Evolutionary conservation across 2,329 filamentous ascomycete species (phyloP).

Genomic region (Boeremia lycopersici): DNA sequence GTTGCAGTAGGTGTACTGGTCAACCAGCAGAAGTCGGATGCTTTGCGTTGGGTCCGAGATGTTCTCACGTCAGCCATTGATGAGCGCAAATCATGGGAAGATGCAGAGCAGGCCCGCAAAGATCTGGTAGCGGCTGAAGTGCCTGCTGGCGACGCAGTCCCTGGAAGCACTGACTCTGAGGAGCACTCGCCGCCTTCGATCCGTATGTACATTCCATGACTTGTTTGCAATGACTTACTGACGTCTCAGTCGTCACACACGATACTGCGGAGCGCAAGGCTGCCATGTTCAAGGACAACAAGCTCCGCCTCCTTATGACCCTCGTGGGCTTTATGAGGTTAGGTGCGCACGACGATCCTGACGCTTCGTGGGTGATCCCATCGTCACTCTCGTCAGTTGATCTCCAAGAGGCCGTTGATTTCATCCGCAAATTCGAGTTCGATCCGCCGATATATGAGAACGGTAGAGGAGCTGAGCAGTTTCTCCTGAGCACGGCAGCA

Average conservation of each 20-base stretch:
- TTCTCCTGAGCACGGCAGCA: constrained; percentile 74
- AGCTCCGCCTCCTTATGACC: constrained; percentile 82
- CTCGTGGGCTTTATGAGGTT: constrained; percentile 72
- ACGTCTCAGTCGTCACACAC: constrained; percentile 51
- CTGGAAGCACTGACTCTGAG: constrained; percentile 46
- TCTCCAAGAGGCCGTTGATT: constrained; percentile 70
- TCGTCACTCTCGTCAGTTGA: constrained; percentile 66
- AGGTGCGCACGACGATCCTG: constrained; percentile 71
- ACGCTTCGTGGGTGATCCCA: constrained; percentile 80
- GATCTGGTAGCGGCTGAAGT: constrained; percentile 45
- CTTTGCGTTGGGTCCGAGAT: constrained; percentile 81
- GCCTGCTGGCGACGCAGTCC: constrained; percentile 25
- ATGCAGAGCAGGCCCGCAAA: constrained; percentile 67
- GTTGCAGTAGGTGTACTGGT: constrained; percentile 81
- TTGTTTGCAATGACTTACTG: constrained; percentile 29
- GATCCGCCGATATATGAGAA: constrained; percentile 79
- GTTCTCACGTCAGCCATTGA: constrained; percentile 70
- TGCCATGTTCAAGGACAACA: constrained; percentile 87
- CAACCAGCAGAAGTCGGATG: constrained; percentile 76
- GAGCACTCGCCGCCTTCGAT: constrained; percentile 53
- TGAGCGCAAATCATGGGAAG: constrained; percentile 79
- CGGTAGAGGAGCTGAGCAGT: constrained; percentile 73
- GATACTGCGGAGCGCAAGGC: constrained; percentile 69
- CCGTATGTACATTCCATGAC: constrained; percentile 24
- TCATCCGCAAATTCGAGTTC: constrained; percentile 79